Conservation (phyloP, 1,284 basidiomycete species). For the Ganoderma multipileum region DNA sequence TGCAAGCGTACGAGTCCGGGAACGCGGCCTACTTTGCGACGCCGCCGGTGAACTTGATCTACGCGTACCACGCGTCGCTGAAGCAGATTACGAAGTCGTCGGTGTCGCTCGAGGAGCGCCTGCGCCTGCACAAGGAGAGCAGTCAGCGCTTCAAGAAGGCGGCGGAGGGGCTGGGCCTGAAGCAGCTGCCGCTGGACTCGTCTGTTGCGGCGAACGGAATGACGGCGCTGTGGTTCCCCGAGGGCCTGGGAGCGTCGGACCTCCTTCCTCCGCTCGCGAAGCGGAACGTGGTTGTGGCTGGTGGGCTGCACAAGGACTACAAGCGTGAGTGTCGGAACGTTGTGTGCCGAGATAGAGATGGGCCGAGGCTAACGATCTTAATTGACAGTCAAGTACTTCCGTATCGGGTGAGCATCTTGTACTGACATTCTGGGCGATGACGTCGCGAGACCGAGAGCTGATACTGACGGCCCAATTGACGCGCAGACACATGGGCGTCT, state of each 20-base stretch:
- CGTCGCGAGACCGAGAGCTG: not conserved
- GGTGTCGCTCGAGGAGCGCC: slow-evolving; percentile 81
- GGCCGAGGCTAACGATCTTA: slow-evolving; percentile 16
- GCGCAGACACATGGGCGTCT: slow-evolving; percentile 88
- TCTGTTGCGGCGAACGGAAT: slow-evolving; percentile 89
- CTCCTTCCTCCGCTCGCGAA: slow-evolving; percentile 74
- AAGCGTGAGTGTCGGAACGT: slow-evolving; percentile 65
- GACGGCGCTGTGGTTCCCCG: slow-evolving; percentile 89
- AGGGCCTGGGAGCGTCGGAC: slow-evolving; percentile 76
- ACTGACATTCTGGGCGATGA: too few relatives aligned
- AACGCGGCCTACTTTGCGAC: slow-evolving; percentile 91
- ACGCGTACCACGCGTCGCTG: slow-evolving; percentile 88
- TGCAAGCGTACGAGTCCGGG: slow-evolving; percentile 87
- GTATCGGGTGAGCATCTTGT: slow-evolving; percentile 65
- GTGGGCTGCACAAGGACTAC: slow-evolving; percentile 87
- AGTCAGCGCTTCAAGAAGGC: slow-evolving; percentile 80
- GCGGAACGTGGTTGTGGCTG: slow-evolving; percentile 85
- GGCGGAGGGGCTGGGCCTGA: slow-evolving; percentile 76
- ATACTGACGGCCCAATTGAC: not conserved
- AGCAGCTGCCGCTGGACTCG: slow-evolving; percentile 68
- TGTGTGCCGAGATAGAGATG: not conserved
- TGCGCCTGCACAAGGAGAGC: slow-evolving; percentile 78
- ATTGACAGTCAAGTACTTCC: slow-evolving; percentile 80
- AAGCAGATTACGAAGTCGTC: slow-evolving; percentile 68
- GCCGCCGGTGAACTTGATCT: slow-evolving; percentile 93